Evolutionary conservation across 1,139 yeast genomes (phyloP).

Genomic region (Kurtzmaniella natalensis): DNA sequence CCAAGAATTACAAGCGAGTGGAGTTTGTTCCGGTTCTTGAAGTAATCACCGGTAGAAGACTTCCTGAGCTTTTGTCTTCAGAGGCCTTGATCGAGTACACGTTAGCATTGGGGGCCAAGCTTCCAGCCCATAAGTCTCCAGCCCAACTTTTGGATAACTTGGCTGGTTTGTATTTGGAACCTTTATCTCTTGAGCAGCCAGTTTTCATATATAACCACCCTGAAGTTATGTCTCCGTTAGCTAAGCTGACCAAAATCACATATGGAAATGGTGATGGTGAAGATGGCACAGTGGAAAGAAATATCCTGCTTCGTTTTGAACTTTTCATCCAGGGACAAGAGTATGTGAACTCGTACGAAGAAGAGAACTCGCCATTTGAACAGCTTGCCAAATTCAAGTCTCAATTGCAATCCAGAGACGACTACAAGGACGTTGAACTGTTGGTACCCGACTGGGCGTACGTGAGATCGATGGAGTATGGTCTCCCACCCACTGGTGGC

Average conservation of each 20-base stretch:
- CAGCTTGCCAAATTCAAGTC: slow-evolving; percentile 58
- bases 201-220: slow-evolving; percentile 84
- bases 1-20: slow-evolving; percentile 27
- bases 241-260: slow-evolving; percentile 50
- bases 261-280: slow-evolving; percentile 29
- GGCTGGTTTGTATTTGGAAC: slow-evolving; percentile 61
- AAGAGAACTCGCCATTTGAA: slow-evolving; percentile 79
- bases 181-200: slow-evolving; percentile 52
- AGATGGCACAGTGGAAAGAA: no score
- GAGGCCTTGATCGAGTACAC: slow-evolving; percentile 37
- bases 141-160: slow-evolving; percentile 61
- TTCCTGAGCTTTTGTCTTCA: slow-evolving; percentile 39
- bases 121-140: slow-evolving; percentile 48
- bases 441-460: slow-evolving; percentile 71
- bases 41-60: slow-evolving; percentile 32
- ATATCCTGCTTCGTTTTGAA: slow-evolving; percentile 77
- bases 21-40: slow-evolving; percentile 63
- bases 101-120: slow-evolving; percentile 18
- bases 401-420: slow-evolving; percentile 49
- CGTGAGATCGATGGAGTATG: slow-evolving; percentile 78
- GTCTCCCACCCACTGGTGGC: slow-evolving; percentile 97
- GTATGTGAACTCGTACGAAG: slow-evolving; percentile 92
- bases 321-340: slow-evolving; percentile 77
- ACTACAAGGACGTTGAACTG: slow-evolving; percentile 55
- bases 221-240: slow-evolving; percentile 77